Evolutionary conservation across 2,329 filamentous ascomycete genomes (phyloP).

Genomic region (Aspergillus felis): DNA sequence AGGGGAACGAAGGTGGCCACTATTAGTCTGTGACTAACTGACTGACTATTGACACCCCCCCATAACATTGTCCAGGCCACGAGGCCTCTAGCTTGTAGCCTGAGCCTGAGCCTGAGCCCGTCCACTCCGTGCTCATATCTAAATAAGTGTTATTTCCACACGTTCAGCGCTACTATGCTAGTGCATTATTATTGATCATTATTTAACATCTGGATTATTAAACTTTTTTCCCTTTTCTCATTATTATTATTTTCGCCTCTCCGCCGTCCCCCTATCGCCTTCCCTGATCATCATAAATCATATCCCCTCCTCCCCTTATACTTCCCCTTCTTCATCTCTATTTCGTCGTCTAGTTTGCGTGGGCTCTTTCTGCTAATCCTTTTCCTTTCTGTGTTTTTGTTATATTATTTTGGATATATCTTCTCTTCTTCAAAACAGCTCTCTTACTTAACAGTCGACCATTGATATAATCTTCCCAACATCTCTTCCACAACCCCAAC

Average conservation of each 20-base stretch:
- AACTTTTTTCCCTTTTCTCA: not conserved
- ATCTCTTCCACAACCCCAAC: constrained; percentile 2
- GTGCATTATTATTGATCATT: not conserved
- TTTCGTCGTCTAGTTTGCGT: not conserved
- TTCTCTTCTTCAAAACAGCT: constrained; percentile 12
- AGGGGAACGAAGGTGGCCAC: not conserved
- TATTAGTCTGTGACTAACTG: not conserved
- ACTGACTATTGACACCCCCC: too few species aligned
- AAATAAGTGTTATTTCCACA: not conserved
- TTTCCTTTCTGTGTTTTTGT: constrained; percentile 7
- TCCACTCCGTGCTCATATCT: too few species aligned
- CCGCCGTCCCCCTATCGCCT: not conserved
- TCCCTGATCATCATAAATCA: not conserved
- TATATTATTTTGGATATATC: constrained; percentile 9
- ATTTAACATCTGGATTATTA: too few species aligned
- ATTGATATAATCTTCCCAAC: constrained; percentile 10
- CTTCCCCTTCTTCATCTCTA: not conserved
- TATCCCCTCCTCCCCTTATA: not conserved
- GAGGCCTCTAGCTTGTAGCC: not conserved
- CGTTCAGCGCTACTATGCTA: not conserved
- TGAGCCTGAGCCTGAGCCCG: too few species aligned
- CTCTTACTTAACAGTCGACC: constrained; percentile 7
- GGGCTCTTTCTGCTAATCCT: constrained; percentile 6
- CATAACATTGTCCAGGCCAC: not conserved
- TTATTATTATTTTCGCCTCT: not conserved